These are phyloP conservation scores for Brassica cretica DNA, from an alignment of 345 rosid species.

Conservation along the genomic window DNA sequence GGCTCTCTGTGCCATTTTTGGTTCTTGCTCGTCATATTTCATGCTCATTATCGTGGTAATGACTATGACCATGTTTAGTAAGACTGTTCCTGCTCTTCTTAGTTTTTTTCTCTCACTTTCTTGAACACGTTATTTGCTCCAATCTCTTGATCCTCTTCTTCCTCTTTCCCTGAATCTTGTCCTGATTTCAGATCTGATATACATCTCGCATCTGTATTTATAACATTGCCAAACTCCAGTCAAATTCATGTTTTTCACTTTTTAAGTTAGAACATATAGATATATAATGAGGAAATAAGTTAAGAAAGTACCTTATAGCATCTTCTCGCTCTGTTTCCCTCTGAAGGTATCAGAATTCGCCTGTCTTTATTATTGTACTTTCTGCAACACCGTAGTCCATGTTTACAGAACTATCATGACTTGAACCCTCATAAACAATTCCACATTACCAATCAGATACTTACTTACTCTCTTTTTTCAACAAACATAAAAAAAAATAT, in stretches of 20 bases:
- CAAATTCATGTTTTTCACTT: background rate
- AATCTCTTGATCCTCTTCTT: background rate
- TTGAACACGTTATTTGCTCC: background rate
- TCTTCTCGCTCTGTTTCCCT: background rate
- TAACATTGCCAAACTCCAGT: background rate
- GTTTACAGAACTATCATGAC: background rate
- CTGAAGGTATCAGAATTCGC: background rate
- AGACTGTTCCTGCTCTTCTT: background rate
- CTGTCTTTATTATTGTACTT: background rate
- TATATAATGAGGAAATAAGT: background rate
- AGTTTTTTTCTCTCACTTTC: background rate
- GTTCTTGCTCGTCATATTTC: background rate
- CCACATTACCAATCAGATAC: constrained; percentile 11
- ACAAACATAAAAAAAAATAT: background rate
- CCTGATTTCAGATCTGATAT: background rate
- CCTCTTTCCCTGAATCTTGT: background rate
- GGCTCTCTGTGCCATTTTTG: background rate
- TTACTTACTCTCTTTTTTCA: background rate
- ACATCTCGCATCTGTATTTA: background rate
- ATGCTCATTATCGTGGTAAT: background rate
- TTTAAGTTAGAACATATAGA: background rate
- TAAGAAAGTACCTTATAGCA: background rate
- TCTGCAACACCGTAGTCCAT: background rate
- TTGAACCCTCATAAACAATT: constrained; percentile 1
- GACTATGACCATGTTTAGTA: background rate